These are phyloP conservation scores for Venustampulla echinocandica DNA, from an alignment of 495 filamentous ascomycete genomes.

Conservation along the genomic window DNA sequence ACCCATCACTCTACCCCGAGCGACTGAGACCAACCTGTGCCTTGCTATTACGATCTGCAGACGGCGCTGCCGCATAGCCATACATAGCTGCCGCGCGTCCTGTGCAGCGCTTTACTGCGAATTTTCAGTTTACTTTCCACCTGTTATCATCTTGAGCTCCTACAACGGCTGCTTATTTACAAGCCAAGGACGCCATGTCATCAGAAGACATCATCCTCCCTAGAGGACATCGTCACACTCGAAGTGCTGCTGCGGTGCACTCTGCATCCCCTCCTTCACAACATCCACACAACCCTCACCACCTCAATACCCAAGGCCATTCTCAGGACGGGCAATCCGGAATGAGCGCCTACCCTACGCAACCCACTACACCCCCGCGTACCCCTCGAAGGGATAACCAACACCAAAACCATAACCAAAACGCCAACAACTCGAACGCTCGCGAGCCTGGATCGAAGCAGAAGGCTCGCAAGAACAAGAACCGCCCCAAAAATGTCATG, in stretches of 20 bases:
- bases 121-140: constrained; percentile 6
- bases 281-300: constrained; percentile 22
- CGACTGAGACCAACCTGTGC: constrained; percentile 9
- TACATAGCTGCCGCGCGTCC: too few species aligned
- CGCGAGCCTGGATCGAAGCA: constrained; percentile 23
- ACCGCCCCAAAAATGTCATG: constrained; percentile 27
- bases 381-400: constrained; percentile 19
- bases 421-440: constrained; percentile 8
- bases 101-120: too few species aligned
- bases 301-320: constrained; percentile 19
- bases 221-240: constrained; percentile 20
- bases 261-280: constrained; percentile 13
- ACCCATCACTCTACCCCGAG: constrained; percentile 5
- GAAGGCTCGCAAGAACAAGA: constrained; percentile 30
- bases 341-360: constrained; percentile 16
- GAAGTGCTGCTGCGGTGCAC: constrained; percentile 13
- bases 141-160: constrained; percentile 11
- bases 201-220: constrained; percentile 8
- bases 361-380: constrained; percentile 20
- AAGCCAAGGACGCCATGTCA: constrained; percentile 22
- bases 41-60: not conserved
- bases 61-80: too few species aligned
- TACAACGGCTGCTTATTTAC: constrained; percentile 22
- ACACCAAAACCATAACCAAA: constrained; percentile 12
- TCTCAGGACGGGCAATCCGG: constrained; percentile 16